Evolutionary conservation across 345 rosid species (phyloP), one percentile per base, ranked within the genome.

Genomic region (Citrus maxima): DNA sequence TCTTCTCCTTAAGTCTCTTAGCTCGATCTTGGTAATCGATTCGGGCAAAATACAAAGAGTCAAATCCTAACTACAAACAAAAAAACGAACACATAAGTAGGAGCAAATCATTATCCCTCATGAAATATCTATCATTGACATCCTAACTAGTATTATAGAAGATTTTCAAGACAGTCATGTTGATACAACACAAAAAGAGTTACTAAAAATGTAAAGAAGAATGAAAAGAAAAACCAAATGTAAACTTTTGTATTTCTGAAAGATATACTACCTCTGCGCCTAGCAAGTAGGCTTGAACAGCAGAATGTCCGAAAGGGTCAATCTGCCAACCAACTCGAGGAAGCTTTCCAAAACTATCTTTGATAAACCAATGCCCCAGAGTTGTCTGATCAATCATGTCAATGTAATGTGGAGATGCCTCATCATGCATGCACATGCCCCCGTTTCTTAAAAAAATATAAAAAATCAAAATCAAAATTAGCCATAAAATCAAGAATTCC

Each of bases 311-410:
- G 70, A 95, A 95, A 69, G 98, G 97, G 76, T 95, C 98, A 22
- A 95, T 95, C 83, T 95, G 97, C 98, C 98, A 95, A 81, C 98
- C 98, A n/a, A 95, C 95, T 86, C 98, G 90, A 13, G 98, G 98
- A 81, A 87, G 80, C 86, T 90, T 91, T 80, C 88, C 93, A 75
- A 95, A 95, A 82, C 88, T 93, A 74, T 78, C 82, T 87, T 90
- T 95, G 85, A 95, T 93, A 79, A 88, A 95, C 80, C 63, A 77
- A 82, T 95, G 97, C 59, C 97, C 98, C 70, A 95, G 84, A 64
- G 98, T 95, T 38, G 98, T 95, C 89, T 95, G 95, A 89, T 95
- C 98, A 84, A 95, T 89, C 93, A 95, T 80, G 76, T 95, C 98
- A 81, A 95, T 86, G 79, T 93, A 95, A 88, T 95, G 98, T 2